A percentile compares a stretch with the other conserved stretches of the same genome.
Conservation (phyloP, 2,329 filamentous ascomycete genomes). For the Cladosporium velox region DNA sequence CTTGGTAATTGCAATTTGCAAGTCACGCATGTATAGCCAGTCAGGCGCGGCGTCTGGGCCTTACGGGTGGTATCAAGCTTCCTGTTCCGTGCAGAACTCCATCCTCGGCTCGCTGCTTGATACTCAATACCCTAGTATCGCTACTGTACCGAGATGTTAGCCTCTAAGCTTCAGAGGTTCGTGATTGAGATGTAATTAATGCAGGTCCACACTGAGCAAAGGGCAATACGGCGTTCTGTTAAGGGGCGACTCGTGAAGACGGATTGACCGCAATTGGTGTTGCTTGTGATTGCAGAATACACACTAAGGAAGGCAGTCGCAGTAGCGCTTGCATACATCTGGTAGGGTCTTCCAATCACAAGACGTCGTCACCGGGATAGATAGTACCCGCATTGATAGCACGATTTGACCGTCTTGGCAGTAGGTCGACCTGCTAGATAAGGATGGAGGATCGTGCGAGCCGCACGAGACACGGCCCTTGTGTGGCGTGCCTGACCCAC, state of each 20-base stretch:
- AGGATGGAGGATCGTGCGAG: constrained; percentile 1
- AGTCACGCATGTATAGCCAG: constrained; percentile 8
- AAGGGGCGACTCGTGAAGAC: not conserved
- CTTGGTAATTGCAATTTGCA: constrained; percentile 10
- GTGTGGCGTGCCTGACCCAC: not conserved
- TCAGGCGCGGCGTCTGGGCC: not conserved
- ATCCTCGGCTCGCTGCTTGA: constrained; percentile 5
- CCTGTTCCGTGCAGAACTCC: not conserved
- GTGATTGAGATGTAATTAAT: not conserved
- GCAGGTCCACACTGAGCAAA: constrained; percentile 7
- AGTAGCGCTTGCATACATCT: constrained; percentile 2
- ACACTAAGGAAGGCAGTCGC: not conserved
- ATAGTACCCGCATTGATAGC: constrained; percentile 1
- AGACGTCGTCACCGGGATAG: not conserved
- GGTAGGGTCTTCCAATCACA: constrained; percentile 4
- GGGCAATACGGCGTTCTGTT: not conserved
- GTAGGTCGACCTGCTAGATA: constrained; percentile 9
- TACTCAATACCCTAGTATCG: not conserved
- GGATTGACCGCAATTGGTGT: constrained; percentile 7
- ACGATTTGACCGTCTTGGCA: not conserved
- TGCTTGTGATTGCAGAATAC: not conserved
- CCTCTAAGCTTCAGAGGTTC: not conserved
- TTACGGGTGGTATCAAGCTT: not conserved
- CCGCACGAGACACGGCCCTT: not conserved
- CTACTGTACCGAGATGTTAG: not conserved